A percentile compares a stretch with the other conserved stretches of the same genome.
Conservation (phyloP, 2,329 filamentous ascomycete species). For the Fusarium nisikadoi region DNA sequence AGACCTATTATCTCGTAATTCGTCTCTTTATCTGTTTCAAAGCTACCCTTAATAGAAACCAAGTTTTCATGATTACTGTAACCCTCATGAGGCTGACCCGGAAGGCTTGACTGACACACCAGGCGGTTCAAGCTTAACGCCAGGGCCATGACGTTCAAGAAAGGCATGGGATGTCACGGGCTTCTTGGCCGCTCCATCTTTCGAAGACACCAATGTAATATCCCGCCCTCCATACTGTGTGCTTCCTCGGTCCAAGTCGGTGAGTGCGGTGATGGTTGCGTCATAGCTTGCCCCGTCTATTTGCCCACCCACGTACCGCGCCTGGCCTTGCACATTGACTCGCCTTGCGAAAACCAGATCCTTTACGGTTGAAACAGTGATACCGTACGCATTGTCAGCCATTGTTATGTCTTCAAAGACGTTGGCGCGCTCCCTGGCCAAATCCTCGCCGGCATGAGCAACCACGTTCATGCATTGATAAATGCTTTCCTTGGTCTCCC, state of each 20-base stretch:
- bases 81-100: not conserved
- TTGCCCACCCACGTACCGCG: slow-evolving; percentile 22
- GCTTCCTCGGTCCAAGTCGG: slow-evolving; percentile 5
- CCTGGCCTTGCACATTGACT: slow-evolving; percentile 31
- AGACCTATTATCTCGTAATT: not conserved
- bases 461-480: slow-evolving; percentile 38
- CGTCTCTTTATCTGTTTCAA: not conserved
- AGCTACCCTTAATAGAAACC: not conserved
- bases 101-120: not conserved
- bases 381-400: slow-evolving; percentile 35
- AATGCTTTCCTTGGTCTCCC: slow-evolving; percentile 38
- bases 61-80: not conserved
- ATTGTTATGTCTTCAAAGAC: slow-evolving; percentile 43
- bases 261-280: slow-evolving; percentile 6
- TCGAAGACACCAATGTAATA: not conserved
- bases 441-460: slow-evolving; percentile 26
- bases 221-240: not conserved
- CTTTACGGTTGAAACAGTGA: slow-evolving; percentile 41
- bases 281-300: slow-evolving; percentile 12
- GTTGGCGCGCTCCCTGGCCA: slow-evolving; percentile 36
- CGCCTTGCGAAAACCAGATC: slow-evolving; percentile 39
- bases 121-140: not conserved
- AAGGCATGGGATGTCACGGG: not conserved
- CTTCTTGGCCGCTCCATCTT: not conserved
- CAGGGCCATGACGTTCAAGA: not conserved